These are phyloP conservation scores for Bruguiera sexangula DNA, from an alignment of 345 rosid species.

Conservation along the genomic window DNA sequence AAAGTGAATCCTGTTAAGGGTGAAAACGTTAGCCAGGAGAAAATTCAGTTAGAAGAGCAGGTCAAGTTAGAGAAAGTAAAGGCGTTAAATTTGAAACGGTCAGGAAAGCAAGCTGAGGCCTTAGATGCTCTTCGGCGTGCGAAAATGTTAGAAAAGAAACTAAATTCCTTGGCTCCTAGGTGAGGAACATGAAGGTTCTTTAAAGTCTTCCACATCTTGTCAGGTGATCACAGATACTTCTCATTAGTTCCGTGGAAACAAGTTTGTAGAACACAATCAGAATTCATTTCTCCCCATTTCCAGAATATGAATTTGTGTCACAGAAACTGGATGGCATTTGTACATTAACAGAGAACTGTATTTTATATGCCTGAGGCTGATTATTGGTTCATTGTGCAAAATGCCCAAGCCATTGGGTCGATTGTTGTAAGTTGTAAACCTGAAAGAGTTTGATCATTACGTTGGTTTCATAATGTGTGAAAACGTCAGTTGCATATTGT, in stretches of 20 bases:
- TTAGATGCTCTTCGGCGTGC: slow-evolving; percentile 79
- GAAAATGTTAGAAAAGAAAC: slow-evolving; percentile 67
- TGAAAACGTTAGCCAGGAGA: slow-evolving; percentile 47
- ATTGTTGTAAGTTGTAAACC: too few species aligned
- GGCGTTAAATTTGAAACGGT: slow-evolving; percentile 66
- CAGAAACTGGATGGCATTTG: neutral
- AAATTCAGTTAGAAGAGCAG: slow-evolving; percentile 59
- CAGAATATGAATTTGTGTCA: neutral
- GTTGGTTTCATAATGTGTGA: too few species aligned
- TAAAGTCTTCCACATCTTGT: neutral
- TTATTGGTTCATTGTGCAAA: neutral
- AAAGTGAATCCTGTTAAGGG: slow-evolving; percentile 25
- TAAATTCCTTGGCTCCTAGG: slow-evolving; percentile 39
- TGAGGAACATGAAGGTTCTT: slow-evolving; percentile 21
- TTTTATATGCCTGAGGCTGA: neutral
- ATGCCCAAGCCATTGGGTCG: neutral
- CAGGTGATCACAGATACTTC: neutral
- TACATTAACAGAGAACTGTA: neutral
- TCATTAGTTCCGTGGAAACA: neutral
- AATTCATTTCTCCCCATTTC: neutral
- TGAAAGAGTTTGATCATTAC: too few species aligned
- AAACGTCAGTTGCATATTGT: too few species aligned
- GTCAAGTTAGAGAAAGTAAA: slow-evolving; percentile 75
- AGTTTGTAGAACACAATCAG: neutral
- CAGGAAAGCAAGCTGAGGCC: slow-evolving; percentile 92